These are phyloP conservation scores for Ophiostoma pallidulum DNA, from an alignment of 2,329 filamentous ascomycete species.

Conservation along the genomic window DNA sequence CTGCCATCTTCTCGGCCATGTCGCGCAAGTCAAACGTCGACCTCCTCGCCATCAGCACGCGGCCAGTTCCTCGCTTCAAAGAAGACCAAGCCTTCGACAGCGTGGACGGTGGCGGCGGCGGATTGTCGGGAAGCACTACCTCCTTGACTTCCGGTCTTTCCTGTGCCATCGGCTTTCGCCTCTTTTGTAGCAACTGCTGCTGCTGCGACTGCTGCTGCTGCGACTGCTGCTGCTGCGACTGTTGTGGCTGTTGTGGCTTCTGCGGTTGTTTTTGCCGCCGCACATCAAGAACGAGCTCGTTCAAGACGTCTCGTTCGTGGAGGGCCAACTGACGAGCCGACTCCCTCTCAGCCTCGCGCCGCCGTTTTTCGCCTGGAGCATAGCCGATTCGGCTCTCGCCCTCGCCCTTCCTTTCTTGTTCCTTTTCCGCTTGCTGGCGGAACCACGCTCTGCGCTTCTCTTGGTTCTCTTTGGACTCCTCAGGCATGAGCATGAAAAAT, in stretches of 20 bases:
- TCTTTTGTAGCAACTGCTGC: not conserved
- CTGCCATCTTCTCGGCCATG: conserved; percentile 1
- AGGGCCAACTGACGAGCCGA: conserved; percentile 1
- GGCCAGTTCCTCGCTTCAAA: conserved; percentile 11
- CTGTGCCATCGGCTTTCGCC: not conserved
- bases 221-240: no score
- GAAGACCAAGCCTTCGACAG: conserved; percentile 13
- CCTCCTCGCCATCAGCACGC: conserved; percentile 6
- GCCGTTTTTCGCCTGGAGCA: not conserved
- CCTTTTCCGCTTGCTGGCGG: conserved; percentile 5
- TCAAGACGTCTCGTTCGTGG: not conserved
- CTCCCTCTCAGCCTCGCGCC: not conserved
- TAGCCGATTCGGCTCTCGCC: no score
- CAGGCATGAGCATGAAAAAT: conserved; percentile 1
- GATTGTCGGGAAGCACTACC: not conserved
- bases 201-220: no score
- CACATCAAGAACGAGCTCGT: conserved; percentile 1
- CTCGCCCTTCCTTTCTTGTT: not conserved
- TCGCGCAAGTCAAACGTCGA: conserved; percentile 9
- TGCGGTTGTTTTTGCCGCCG: not conserved
- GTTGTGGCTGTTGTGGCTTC: not conserved
- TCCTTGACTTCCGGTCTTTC: not conserved
- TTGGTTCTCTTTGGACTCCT: conserved; percentile 5
- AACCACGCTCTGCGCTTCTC: conserved; percentile 14
- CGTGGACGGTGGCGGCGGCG: not conserved